A percentile compares a stretch with the other conserved stretches of the same genome.
These are phyloP conservation scores for Talaromyces sp. DNA, from an alignment of 2,329 filamentous ascomycete species.

Conservation along the genomic window DNA sequence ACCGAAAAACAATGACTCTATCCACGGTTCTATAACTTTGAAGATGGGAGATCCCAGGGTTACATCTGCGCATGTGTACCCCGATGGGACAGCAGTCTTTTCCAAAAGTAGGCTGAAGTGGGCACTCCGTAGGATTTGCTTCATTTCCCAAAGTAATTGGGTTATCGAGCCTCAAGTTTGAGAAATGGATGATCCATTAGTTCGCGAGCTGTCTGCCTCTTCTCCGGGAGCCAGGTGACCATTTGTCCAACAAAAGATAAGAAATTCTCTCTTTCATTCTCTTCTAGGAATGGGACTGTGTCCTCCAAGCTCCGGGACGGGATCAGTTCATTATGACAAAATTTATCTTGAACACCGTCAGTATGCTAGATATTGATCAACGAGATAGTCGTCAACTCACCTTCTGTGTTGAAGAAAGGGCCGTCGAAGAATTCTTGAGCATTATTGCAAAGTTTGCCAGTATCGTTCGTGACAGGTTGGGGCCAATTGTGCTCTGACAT, in stretches of 20 bases:
- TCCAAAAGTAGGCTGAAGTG: neutral
- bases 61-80: too few species aligned
- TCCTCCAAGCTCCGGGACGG: slow-evolving; percentile 21
- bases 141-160: too few species aligned
- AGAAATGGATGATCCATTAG: slow-evolving; percentile 35
- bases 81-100: too few species aligned
- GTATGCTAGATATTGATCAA: neutral
- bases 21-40: too few species aligned
- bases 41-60: too few species aligned
- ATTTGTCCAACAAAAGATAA: slow-evolving; percentile 31
- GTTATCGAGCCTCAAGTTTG: neutral
- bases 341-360: slow-evolving; percentile 21
- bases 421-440: slow-evolving; percentile 16
- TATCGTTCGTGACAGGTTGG: slow-evolving; percentile 22
- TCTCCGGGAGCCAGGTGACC: slow-evolving; percentile 33
- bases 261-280: slow-evolving; percentile 28
- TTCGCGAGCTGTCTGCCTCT: slow-evolving; percentile 33
- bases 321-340: slow-evolving; percentile 21
- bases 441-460: slow-evolving; percentile 5
- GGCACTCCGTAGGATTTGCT: too few species aligned
- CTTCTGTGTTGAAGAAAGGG: slow-evolving; percentile 7
- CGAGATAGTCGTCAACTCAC: neutral
- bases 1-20: too few species aligned
- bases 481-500: slow-evolving; percentile 40
- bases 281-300: slow-evolving; percentile 22